These are phyloP conservation scores for Aphanomyces euteiches DNA, from an alignment of 352 stramenopile genomes.

Conservation along the genomic window DNA sequence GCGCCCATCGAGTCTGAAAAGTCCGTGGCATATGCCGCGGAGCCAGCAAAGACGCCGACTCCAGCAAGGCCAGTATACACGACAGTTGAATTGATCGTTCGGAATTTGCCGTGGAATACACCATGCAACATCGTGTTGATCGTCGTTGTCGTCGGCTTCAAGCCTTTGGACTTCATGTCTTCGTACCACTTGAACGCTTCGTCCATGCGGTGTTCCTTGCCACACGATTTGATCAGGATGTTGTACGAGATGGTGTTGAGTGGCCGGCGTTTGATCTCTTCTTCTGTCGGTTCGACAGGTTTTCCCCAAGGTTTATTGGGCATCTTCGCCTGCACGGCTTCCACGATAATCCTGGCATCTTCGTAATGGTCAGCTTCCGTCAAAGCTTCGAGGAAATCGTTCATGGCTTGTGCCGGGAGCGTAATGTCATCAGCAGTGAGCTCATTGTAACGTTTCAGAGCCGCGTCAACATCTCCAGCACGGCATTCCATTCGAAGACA, in stretches of 20 bases:
- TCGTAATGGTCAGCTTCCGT: constrained; percentile 58
- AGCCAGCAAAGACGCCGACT: constrained; percentile 50
- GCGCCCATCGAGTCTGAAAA: constrained; percentile 71
- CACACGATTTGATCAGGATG: constrained; percentile 66
- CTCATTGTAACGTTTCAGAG: constrained; percentile 54
- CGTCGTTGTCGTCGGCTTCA: constrained; percentile 65
- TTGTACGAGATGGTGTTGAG: constrained; percentile 77
- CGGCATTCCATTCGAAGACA: constrained; percentile 67
- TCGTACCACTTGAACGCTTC: constrained; percentile 79
- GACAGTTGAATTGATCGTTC: constrained; percentile 57
- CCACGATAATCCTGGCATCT: constrained; percentile 46
- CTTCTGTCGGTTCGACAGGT: constrained; percentile 39
- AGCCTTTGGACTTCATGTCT: constrained; percentile 74
- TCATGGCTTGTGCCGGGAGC: constrained; percentile 58
- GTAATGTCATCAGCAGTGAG: constrained; percentile 52
- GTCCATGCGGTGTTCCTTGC: constrained; percentile 63
- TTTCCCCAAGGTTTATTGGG: constrained; percentile 28
- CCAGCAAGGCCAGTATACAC: constrained; percentile 62
- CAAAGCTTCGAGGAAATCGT: constrained; percentile 72
- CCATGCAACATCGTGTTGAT: constrained; percentile 88
- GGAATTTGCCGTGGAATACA: constrained; percentile 75
- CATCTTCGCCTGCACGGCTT: constrained; percentile 21
- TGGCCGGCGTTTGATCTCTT: constrained; percentile 23
- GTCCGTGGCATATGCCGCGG: constrained; percentile 65
- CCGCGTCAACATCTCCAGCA: constrained; percentile 44